Evolutionary conservation across 1,139 yeast genomes (phyloP), one percentile per base, ranked within the genome.

Genomic region (Pichia sp.): DNA sequence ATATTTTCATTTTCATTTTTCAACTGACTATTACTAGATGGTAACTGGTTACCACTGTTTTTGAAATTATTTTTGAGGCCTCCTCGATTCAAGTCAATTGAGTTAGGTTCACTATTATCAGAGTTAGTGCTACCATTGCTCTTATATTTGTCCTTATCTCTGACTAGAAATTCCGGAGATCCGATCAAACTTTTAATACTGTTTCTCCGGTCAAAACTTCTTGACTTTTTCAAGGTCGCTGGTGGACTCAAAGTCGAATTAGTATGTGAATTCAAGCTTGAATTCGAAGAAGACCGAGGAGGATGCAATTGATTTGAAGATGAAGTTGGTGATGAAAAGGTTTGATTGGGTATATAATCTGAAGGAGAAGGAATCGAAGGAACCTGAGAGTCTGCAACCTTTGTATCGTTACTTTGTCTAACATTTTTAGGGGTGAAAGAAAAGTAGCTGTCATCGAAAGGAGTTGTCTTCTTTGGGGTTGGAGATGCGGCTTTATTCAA

Each of bases 161-260:
- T 53, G 4, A 26, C 8, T 3, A 41, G 4, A 36, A 51, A 42
- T 4, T 49, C 52, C 6, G 54, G 52, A 4, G 54, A 51, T 13
- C 47, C 23, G 7, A 49, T 34, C 6, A 54, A 23, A 10, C 4
- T 40, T 45, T 48, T 50, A 1, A 50, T 29, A 26, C 49, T 46
- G 16, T 40, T 55, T 16, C 47, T 45, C 11, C 40, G 51, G 40
- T 50, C 55, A 54, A 56, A 56, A 13, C 59, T 56, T 45, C 15
- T 46, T 11, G 59, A 56, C 31, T 45, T 56, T 50, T 52, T 56
- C 32, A 56, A 49, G 1, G 26, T 51, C 11, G 11, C 13, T 26
- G 19, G 16, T 3, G 30, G 23, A 19, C 16, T 50, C 57, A n/a
- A 46, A 2, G 36, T 45, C 7, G 38, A 19, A 40, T 26, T 45